These are phyloP conservation scores for Coelastrella sp. DNA, from an alignment of 139 green algal species.

Conservation along the genomic window DNA sequence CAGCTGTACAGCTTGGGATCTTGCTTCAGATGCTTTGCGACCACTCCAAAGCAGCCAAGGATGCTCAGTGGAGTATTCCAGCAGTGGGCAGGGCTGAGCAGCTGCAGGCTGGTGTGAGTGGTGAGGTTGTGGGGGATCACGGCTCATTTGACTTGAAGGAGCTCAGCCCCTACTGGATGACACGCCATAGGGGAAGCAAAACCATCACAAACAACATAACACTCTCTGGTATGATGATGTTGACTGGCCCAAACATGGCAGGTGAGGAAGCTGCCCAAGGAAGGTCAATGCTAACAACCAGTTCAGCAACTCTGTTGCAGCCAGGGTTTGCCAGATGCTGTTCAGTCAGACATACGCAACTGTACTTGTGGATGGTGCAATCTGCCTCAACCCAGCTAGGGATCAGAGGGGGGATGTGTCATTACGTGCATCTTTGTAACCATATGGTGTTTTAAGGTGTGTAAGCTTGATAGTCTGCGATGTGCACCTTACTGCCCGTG, in stretches of 20 bases:
- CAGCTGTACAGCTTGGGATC: conserved; percentile 28
- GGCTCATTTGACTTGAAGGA: conserved; percentile 53
- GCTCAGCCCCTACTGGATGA: conserved; percentile 91
- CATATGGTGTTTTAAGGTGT: neutral
- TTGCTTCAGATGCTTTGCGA: neutral
- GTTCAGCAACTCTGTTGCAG: neutral
- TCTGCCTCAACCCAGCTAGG: too few species aligned
- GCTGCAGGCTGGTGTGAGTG: neutral
- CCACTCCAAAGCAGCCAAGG: neutral
- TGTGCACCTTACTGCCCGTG: too few species aligned
- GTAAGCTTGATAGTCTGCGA: neutral
- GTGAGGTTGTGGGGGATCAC: neutral
- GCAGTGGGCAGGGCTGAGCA: neutral
- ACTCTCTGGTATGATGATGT: conserved; percentile 74
- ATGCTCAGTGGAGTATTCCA: conserved; percentile 18
- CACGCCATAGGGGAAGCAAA: neutral
- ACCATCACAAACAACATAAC: conserved; percentile 63
- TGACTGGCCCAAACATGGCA: conserved; percentile 95
- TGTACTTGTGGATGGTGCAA: too few species aligned
- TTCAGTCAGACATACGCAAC: neutral
- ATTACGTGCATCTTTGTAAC: neutral
- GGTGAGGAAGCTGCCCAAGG: conserved; percentile 45
- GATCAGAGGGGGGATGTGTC: too few species aligned
- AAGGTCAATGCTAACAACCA: neutral
- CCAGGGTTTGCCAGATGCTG: neutral